phyloP scores from a whole-genome alignment of 164 flowering plant genomes.

The Annona squamosa region DNA sequence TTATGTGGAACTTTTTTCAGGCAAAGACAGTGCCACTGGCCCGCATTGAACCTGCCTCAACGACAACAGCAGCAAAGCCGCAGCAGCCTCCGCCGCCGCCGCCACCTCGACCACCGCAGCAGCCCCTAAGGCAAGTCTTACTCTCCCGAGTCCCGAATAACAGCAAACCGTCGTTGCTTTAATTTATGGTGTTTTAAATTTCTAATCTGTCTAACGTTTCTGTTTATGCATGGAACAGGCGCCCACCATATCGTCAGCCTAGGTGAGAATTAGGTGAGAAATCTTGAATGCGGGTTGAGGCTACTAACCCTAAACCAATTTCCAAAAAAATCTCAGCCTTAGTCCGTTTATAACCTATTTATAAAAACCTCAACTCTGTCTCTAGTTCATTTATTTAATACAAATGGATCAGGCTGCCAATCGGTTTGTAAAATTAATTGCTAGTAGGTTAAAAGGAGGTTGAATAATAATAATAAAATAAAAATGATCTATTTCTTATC shows the following conservation, averaged over 20 bases:
- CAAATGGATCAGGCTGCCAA: too few relatives aligned
- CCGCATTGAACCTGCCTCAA: conserved; percentile 15
- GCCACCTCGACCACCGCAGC: conserved; percentile 13
- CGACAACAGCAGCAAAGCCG: conserved; percentile 2
- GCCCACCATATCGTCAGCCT: conserved; percentile 13
- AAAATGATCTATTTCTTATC: too few relatives aligned
- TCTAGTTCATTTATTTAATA: too few relatives aligned
- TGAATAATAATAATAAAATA: too few relatives aligned
- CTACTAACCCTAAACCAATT: too few relatives aligned
- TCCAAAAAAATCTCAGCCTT: too few relatives aligned
- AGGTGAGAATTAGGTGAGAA: conserved; percentile 15
- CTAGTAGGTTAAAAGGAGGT: too few relatives aligned
- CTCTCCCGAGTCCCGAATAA: neutral
- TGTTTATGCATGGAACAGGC: conserved; percentile 11
- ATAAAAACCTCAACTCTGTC: too few relatives aligned
- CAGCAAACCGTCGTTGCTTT: neutral
- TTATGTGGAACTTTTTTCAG: conserved; percentile 24
- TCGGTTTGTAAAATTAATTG: too few relatives aligned
- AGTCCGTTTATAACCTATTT: too few relatives aligned
- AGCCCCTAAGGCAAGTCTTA: conserved; percentile 18
- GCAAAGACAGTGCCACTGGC: conserved; percentile 41
- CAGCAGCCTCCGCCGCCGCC: too few relatives aligned
- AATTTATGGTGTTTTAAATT: neutral
- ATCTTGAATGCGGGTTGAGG: too few relatives aligned
- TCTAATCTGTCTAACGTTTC: neutral